Base-by-base conservation (phyloP, 306 rosid genomes). In the Quercus glauca region DNA sequence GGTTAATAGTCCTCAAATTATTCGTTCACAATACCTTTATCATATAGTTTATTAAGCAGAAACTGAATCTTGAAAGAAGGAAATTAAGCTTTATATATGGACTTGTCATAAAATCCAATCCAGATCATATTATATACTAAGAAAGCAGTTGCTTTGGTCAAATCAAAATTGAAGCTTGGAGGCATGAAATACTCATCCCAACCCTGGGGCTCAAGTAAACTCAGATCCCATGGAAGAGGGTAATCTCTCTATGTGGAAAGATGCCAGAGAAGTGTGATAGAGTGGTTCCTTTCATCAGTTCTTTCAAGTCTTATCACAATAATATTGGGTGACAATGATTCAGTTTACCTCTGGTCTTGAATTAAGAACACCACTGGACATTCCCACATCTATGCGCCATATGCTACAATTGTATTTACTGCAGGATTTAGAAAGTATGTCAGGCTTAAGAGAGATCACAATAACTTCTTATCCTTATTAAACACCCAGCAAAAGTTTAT, bases 331-430 rank as follows among this genome's bases (percentile, higher is more conserved):
- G 53, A 31, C 55, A 49, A 18, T 52, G n/a, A 55, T 17, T 74
- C 79, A 33, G 53, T 77, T 85, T 89, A 93, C 99, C 99, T 93
- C 98, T 55, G 99, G 97, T 83, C 85, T 90, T 35, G 99, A 95
- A 82, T 93, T 86, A 69, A 91, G 98, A 69, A 95, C 98, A 74
- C 99, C 98, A 20, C 96, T 80, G n/a, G 99, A 95, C 99, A 95
- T 95, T 79, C 99, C 99, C 55, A 95, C 97, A 55, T 95, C 99
- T 31, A 95, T 69, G n/a, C 99, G 87, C 99, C 99, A 95, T 83
- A 95, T 89, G 90, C 94, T 91, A 80, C 98, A 87, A 78, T 95
- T 79, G 86, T 91, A 95, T 88, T 93, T 86, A 85, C 99, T 95
- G 94, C 78, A 76, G 43, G 51, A 67, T 67, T 67, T 33, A 18